Percentiles rank a stretch among this genome's conserved stretches.
Evolutionary conservation across 140 eudicot species (phyloP).

Genomic region (Anethum foeniculum): DNA sequence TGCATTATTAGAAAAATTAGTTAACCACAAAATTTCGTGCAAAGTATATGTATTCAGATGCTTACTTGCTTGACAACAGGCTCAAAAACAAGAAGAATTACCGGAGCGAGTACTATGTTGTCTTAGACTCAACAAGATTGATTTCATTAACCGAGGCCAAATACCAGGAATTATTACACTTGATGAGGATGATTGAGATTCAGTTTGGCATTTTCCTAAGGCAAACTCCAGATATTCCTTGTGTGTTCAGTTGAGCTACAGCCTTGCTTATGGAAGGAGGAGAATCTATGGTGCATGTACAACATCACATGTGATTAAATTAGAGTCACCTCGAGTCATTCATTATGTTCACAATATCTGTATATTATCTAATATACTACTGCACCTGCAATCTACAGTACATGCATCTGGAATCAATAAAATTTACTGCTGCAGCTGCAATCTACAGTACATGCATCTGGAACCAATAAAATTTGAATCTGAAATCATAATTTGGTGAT

Average conservation of each 20-base stretch:
- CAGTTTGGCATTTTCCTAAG: background rate
- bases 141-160: slow-evolving; percentile 59
- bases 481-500: background rate
- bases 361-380: background rate
- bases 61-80: background rate
- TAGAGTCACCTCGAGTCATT: background rate
- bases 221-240: background rate
- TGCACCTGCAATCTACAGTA: background rate
- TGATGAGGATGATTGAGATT: slow-evolving; percentile 20
- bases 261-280: background rate
- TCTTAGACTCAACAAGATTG: slow-evolving; percentile 60
- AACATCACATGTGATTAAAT: background rate
- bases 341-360: background rate
- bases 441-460: background rate
- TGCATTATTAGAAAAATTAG: background rate
- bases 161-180: slow-evolving; percentile 51
- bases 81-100: slow-evolving; percentile 46
- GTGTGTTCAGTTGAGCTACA: background rate
- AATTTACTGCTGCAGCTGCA: background rate
- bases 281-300: background rate
- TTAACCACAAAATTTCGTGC: background rate
- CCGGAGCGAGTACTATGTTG: slow-evolving; percentile 85
- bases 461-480: background rate
- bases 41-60: background rate
- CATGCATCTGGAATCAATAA: background rate